phyloP scores from a whole-genome alignment of 2,329 filamentous ascomycete genomes.

The Thyridium curvatum region DNA sequence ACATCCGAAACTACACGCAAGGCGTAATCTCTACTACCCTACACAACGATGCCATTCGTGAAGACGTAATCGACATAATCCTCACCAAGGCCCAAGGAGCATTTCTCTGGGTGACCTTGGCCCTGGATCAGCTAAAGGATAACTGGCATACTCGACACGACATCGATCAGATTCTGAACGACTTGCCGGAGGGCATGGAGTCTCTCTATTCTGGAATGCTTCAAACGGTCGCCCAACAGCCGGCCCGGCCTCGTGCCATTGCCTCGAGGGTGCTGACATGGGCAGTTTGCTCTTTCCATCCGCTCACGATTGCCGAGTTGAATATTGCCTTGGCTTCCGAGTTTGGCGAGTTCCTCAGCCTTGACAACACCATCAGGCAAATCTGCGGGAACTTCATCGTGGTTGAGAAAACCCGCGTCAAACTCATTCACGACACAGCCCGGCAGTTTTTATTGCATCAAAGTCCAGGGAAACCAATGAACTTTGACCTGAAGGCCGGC shows the following conservation, averaged over 20 bases:
- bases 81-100: background rate
- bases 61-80: background rate
- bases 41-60: background rate
- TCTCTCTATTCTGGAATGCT: background rate
- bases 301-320: background rate
- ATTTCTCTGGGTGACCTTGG: slow-evolving; percentile 2
- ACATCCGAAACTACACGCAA: background rate
- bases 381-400: background rate
- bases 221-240: background rate
- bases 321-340: slow-evolving; percentile 8
- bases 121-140: background rate
- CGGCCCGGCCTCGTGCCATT: background rate
- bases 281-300: background rate
- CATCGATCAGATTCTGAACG: background rate
- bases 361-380: background rate
- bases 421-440: background rate
- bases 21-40: background rate
- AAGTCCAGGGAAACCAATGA: background rate
- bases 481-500: background rate
- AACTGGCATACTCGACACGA: background rate
- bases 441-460: background rate
- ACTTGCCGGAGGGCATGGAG: slow-evolving; percentile 1
- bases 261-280: background rate
- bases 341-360: background rate
- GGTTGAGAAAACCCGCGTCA: background rate